phyloP scores from a whole-genome alignment of 441 rosid genomes.

The Aquilaria agallochum region DNA sequence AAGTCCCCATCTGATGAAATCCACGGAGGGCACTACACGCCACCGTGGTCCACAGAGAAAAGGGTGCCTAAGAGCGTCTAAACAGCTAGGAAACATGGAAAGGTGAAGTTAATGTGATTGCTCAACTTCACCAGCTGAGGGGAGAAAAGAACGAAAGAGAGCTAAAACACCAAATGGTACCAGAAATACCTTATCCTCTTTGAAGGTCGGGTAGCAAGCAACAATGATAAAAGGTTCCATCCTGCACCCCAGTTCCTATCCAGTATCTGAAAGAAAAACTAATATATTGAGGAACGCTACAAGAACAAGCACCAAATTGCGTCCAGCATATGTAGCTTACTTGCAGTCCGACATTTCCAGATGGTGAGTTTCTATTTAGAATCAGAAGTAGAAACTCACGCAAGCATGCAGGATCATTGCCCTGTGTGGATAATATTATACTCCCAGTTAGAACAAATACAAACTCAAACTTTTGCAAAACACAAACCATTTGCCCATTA shows the following conservation, averaged over 20 bases:
- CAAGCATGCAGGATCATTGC: conserved; percentile 87
- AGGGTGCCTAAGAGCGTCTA: conserved; percentile 92
- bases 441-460: too few species aligned
- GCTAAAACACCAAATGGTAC: background rate
- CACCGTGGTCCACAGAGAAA: conserved; percentile 96
- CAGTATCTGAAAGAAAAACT: conserved; percentile 59
- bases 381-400: conserved; percentile 79
- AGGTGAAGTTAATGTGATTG: too few species aligned
- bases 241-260: conserved; percentile 98
- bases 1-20: conserved; percentile 94
- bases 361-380: conserved; percentile 55
- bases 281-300: background rate
- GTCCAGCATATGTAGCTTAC: conserved; percentile 27
- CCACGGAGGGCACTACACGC: conserved; percentile 87
- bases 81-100: conserved; percentile 41
- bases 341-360: conserved; percentile 79
- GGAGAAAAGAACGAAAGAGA: background rate
- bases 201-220: conserved; percentile 81
- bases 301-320: conserved; percentile 2
- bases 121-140: background rate
- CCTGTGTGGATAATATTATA: conserved; percentile 33
- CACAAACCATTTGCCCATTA: too few species aligned
- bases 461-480: too few species aligned
- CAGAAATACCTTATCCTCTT: conserved; percentile 67
- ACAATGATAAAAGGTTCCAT: conserved; percentile 85